Percentiles rank a stretch among this genome's conserved stretches.
phyloP scores from a whole-genome alignment of 2,329 filamentous ascomycete genomes.

The Paradendryphiella salina region DNA sequence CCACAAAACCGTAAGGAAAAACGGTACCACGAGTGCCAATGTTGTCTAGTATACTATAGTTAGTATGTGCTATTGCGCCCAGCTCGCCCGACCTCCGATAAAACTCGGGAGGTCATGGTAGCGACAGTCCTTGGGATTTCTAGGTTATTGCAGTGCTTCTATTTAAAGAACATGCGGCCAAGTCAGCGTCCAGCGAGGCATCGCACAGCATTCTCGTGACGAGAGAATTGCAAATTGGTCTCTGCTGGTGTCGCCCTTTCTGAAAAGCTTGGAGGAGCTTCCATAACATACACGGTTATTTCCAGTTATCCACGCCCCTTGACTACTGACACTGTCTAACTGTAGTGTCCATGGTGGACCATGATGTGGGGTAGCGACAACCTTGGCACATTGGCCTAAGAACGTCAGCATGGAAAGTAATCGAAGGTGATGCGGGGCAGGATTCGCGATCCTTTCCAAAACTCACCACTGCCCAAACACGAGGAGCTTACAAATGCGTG shows the following conservation, averaged over 20 bases:
- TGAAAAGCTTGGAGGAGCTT: background rate
- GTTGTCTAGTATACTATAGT: slow-evolving; percentile 46
- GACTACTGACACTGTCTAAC: background rate
- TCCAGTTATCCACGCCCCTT: background rate
- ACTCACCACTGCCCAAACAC: slow-evolving; percentile 2
- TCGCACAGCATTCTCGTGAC: slow-evolving; percentile 2
- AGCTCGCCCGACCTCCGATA: slow-evolving; percentile 40
- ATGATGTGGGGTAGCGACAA: background rate
- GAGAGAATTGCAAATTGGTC: background rate
- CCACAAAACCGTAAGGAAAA: slow-evolving; percentile 39
- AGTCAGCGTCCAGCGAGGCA: slow-evolving; percentile 4
- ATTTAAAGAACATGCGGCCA: slow-evolving; percentile 3
- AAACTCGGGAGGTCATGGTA: slow-evolving; percentile 35
- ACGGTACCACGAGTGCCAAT: slow-evolving; percentile 30
- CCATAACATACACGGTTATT: background rate
- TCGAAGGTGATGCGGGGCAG: slow-evolving; percentile 8
- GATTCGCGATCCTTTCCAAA: slow-evolving; percentile 4
- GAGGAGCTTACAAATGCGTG: slow-evolving; percentile 12
- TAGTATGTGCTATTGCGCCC: slow-evolving; percentile 41
- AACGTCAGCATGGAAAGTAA: background rate
- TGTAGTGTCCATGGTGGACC: background rate
- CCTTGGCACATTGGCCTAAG: background rate
- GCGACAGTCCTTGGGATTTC: background rate
- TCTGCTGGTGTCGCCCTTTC: background rate
- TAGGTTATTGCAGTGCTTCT: slow-evolving; percentile 1